phyloP scores from a whole-genome alignment of 2,329 filamentous ascomycete genomes.

The Neonectria hederae region DNA sequence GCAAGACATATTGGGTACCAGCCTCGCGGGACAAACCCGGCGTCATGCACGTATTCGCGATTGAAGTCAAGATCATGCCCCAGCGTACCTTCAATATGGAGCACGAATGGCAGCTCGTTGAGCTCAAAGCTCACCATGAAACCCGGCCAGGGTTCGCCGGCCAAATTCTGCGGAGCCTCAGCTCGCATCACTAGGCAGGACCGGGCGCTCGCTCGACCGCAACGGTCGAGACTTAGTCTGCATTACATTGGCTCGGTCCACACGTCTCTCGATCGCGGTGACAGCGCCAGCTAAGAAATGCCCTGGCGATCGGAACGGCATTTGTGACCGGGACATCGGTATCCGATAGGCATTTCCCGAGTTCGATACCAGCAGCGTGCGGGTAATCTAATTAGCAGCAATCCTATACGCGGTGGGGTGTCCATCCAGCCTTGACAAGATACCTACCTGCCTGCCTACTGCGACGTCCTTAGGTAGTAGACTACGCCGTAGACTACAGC shows the following conservation, averaged over 20 bases:
- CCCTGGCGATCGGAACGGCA: slow-evolving; percentile 24
- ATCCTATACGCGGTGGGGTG: neutral
- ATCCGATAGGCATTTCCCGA: neutral
- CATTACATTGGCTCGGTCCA: slow-evolving; percentile 10
- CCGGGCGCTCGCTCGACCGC: neutral
- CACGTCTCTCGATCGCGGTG: slow-evolving; percentile 22
- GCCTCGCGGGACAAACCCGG: neutral
- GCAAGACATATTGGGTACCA: neutral
- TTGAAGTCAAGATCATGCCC: neutral
- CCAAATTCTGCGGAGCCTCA: slow-evolving; percentile 8
- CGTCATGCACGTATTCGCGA: neutral
- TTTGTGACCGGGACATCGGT: neutral
- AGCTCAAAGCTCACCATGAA: neutral
- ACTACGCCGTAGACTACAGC: neutral
- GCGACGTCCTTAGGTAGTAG: no score
- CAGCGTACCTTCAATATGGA: neutral
- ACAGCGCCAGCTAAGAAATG: neutral
- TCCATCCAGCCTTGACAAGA: neutral
- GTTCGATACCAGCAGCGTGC: neutral
- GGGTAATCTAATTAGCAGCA: neutral
- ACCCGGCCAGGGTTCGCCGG: slow-evolving; percentile 2
- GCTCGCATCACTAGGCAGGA: neutral
- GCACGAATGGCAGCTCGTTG: neutral
- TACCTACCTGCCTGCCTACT: neutral
- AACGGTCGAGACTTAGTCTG: slow-evolving; percentile 33